phyloP scores from a whole-genome alignment of 2,329 filamentous ascomycete species.

The Pezicula rhizophila region DNA sequence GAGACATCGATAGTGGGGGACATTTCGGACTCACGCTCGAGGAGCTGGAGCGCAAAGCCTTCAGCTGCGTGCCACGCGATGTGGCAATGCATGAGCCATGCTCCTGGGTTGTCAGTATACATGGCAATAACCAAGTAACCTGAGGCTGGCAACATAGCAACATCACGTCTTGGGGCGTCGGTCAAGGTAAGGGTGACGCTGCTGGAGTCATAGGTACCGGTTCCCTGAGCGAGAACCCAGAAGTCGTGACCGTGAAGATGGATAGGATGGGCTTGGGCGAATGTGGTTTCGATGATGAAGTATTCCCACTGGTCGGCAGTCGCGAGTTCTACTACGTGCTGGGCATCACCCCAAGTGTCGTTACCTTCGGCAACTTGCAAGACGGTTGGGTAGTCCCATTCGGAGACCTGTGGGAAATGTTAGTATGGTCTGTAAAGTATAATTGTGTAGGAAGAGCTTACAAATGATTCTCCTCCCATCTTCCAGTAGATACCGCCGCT shows the following conservation, averaged over 20 bases:
- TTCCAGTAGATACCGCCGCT: constrained; percentile 38
- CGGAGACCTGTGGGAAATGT: constrained; percentile 19
- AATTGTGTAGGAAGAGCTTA: too few species aligned
- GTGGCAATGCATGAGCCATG: constrained; percentile 29
- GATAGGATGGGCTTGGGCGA: constrained; percentile 25
- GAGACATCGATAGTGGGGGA: constrained; percentile 1
- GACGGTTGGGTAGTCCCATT: constrained; percentile 43
- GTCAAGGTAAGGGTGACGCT: constrained; percentile 21
- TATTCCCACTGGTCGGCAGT: constrained; percentile 25
- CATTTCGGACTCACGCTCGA: constrained; percentile 28
- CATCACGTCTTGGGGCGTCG: constrained; percentile 46
- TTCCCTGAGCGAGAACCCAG: constrained; percentile 37
- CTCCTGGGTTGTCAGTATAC: constrained; percentile 22
- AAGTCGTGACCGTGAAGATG: constrained; percentile 47
- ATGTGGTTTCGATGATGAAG: constrained; percentile 21
- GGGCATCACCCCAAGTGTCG: constrained; percentile 13
- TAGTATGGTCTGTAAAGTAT: too few species aligned
- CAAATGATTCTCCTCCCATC: constrained; percentile 40
- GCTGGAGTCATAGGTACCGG: constrained; percentile 29
- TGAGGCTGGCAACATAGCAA: constrained; percentile 35
- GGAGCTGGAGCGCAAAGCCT: constrained; percentile 45
- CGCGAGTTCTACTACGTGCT: constrained; percentile 19
- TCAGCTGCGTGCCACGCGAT: constrained; percentile 46
- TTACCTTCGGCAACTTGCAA: constrained; percentile 24
- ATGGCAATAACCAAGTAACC: constrained; percentile 23